A percentile compares a stretch with the other conserved stretches of the same genome.
These are phyloP conservation scores for Zea mays DNA, from an alignment of 176 grass and related monocot genomes.

Conservation along the genomic window Zm-B73-REFERENCE-NAM-5.0 NC_050104.1:101492001-101492500, in stretches of 20 bases:
- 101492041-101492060: conserved; percentile 66
- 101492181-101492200: conserved; percentile 58
- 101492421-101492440: conserved; percentile 71
- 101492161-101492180: conserved; percentile 49
- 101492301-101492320: conserved; percentile 51
- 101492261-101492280: conserved; percentile 67
- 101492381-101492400: conserved; percentile 60
- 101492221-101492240: conserved; percentile 56
- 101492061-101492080: conserved; percentile 55
- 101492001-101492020: conserved; percentile 50
- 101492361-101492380: conserved; percentile 35
- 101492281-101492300: conserved; percentile 59
- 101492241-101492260: conserved; percentile 59
- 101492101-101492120: conserved; percentile 54
- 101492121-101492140: conserved; percentile 79
- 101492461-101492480: conserved; percentile 58
- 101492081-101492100: conserved; percentile 13
- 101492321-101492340: conserved; percentile 76
- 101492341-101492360: conserved; percentile 53
- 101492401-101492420: conserved; percentile 79
- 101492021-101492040: conserved; percentile 69
- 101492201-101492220: conserved; percentile 61
- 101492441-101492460: conserved; percentile 51
- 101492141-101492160: conserved; percentile 45
- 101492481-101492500: conserved; percentile 74